Percentiles rank a stretch among this genome's conserved stretches.
phyloP scores from a whole-genome alignment of 441 rosid species.

The Macaranga tanarius region DNA sequence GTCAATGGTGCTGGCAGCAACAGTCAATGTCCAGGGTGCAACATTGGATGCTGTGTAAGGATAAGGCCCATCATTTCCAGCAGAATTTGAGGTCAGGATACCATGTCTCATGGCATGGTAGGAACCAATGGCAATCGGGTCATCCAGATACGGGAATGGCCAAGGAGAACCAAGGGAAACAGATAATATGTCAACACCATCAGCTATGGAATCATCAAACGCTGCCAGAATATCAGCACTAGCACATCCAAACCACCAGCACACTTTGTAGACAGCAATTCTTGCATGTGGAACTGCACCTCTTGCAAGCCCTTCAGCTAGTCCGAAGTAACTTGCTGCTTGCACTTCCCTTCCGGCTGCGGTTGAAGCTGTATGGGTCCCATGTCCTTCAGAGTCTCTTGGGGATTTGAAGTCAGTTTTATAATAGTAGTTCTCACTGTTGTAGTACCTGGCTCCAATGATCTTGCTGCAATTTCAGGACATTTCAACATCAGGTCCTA shows the following conservation, averaged over 20 bases:
- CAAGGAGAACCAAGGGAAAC: conserved; percentile 55
- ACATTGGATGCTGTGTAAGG: conserved; percentile 46
- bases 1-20: conserved; percentile 82
- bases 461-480: conserved; percentile 32
- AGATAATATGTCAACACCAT: conserved; percentile 64
- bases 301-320: conserved; percentile 38
- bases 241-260: conserved; percentile 40
- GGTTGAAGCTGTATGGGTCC: conserved; percentile 42
- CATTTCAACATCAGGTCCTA: neutral
- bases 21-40: conserved; percentile 84
- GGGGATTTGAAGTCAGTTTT: conserved; percentile 29
- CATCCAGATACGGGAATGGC: conserved; percentile 27
- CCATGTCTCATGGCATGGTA: conserved; percentile 68
- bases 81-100: conserved; percentile 69
- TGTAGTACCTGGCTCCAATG: conserved; percentile 45
- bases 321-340: conserved; percentile 35
- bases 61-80: conserved; percentile 72
- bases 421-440: conserved; percentile 1
- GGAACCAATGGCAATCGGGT: conserved; percentile 76
- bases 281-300: conserved; percentile 45
- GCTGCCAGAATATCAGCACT: conserved; percentile 39
- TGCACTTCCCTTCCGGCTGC: conserved; percentile 38
- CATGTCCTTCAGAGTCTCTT: conserved; percentile 45
- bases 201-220: conserved; percentile 55
- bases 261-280: conserved; percentile 49